A percentile compares a stretch with the other conserved stretches of the same genome.
Evolutionary conservation across 805 yeast genomes (phyloP).

Genomic region (Lachancea sp.): DNA sequence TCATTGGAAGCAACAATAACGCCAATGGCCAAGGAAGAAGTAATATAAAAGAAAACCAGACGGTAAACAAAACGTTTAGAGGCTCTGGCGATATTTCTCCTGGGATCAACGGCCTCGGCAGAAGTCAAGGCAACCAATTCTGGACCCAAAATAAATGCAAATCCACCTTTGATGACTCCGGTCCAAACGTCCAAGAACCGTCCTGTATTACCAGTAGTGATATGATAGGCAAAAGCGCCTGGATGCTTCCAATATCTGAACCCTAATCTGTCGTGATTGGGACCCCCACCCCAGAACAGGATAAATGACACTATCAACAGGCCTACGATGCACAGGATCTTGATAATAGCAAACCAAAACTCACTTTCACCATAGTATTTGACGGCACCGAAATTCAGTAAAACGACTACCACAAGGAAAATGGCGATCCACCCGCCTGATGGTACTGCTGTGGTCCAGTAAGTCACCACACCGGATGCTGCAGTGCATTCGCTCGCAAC

Average conservation of each 20-base stretch:
- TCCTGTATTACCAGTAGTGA: conserved; percentile 38
- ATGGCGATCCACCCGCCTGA: conserved; percentile 42
- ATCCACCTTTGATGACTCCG: conserved; percentile 45
- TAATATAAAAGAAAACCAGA: conserved; percentile 48
- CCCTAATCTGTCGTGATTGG: conserved; percentile 44
- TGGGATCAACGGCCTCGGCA: conserved; percentile 44
- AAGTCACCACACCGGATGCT: conserved; percentile 47
- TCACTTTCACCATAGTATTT: conserved; percentile 49
- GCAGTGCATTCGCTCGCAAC: conserved; percentile 55
- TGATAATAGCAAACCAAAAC: conserved; percentile 61
- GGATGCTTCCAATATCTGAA: conserved; percentile 58
- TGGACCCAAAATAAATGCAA: conserved; percentile 44
- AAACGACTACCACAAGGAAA: conserved; percentile 62
- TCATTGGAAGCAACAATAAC: conserved; percentile 51
- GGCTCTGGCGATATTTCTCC: conserved; percentile 46
- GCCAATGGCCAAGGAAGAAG: conserved; percentile 48
- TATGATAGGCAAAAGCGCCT: conserved; percentile 37
- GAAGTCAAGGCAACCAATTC: conserved; percentile 46
- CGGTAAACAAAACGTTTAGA: conserved; percentile 49
- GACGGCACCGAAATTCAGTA: conserved; percentile 46
- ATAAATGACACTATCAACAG: conserved; percentile 50
- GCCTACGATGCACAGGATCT: conserved; percentile 59
- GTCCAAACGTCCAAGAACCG: conserved; percentile 48
- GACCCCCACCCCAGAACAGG: conserved; percentile 63
- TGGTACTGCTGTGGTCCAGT: conserved; percentile 46